phyloP scores from a whole-genome alignment of 2,329 filamentous ascomycete genomes.

The Penicillium brasilianum region DNA sequence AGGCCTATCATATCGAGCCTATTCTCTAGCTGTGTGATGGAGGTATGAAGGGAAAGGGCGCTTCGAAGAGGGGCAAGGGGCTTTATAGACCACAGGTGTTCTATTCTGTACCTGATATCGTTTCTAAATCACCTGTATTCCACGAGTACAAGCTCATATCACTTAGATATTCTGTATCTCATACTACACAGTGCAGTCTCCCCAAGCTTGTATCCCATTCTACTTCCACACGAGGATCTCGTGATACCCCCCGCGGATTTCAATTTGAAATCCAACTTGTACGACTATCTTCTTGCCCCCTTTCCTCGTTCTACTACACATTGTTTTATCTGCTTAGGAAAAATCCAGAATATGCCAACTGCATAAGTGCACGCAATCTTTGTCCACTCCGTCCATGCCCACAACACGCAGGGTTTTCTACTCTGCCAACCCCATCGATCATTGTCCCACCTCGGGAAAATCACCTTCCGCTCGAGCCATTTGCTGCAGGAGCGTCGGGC shows the following conservation, averaged over 20 bases:
- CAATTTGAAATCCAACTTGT: conserved; percentile 8
- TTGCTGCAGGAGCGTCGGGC: neutral
- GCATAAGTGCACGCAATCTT: conserved; percentile 15
- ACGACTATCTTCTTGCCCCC: neutral
- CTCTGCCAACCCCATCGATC: conserved; percentile 29
- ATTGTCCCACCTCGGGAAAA: conserved; percentile 30
- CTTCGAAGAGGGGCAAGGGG: conserved; percentile 5
- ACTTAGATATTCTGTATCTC: neutral
- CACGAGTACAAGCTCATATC: neutral
- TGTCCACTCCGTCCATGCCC: conserved; percentile 5
- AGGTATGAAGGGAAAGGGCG: conserved; percentile 15
- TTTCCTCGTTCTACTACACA: neutral
- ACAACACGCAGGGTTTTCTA: conserved; percentile 27
- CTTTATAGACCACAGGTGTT: conserved; percentile 9
- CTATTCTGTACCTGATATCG: neutral
- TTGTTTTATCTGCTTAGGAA: neutral
- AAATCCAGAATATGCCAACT: neutral
- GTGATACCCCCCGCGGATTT: conserved; percentile 3
- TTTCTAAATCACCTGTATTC: neutral
- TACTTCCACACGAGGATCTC: neutral
- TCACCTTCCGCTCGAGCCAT: conserved; percentile 20
- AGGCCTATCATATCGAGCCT: conserved; percentile 22
- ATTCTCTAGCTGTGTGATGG: conserved; percentile 23
- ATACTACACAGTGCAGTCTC: neutral
- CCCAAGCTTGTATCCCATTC: neutral